Base-by-base conservation (phyloP, 352 stramenopile species). In the Pythium aquatile region DNA sequence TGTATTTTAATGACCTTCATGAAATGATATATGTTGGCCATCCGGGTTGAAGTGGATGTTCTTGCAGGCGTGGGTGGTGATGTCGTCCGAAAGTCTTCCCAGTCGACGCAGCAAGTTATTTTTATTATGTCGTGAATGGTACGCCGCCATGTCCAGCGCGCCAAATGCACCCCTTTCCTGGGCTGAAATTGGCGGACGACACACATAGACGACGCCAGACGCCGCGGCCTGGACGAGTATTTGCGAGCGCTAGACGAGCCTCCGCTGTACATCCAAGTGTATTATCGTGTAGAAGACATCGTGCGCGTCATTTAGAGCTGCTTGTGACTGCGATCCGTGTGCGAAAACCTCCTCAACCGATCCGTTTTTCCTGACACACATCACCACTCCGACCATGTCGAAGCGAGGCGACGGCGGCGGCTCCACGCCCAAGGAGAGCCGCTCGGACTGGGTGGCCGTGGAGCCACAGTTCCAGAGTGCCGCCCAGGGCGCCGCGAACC, bases 381-480 rank as follows among this genome's bases (percentile, higher is more conserved):
- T 2, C 11, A 11, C 35, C 35, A 42, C 35, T 16, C 7, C 11
- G 1, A 61, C 24, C 61, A 68, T 68, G 61, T 61, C 54, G 20
- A 68, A 68, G 32, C 53, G 51, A 35, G 20, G 60, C 46, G 53
- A 60, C 28, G 29, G 40, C 17, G 39, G 35, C 26, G 20, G 28
- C n/a, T 26, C 32, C 20, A 62, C 46, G 30, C 69, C 68, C 56
- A 88, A 88, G 65, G 83, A 91, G 70, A 90, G 73, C 61, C 84
- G 84, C 65, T 65, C 68, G 29, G 81, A 91, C 66, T 93, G 84
- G 84, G 84, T 93, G 57, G 84, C 84, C 3, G 84, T 93, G 20
- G 84, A 90, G 55, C 78, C 84, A 59, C 80, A 93, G 72, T 91
- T 93, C 66, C 84, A 93, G 74, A 58, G 73, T 16, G 69, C 73